These are phyloP conservation scores for Tubosaeta brunneosetosa DNA, from an alignment of 768 basidiomycete genomes.

Conservation along the genomic window DNA sequence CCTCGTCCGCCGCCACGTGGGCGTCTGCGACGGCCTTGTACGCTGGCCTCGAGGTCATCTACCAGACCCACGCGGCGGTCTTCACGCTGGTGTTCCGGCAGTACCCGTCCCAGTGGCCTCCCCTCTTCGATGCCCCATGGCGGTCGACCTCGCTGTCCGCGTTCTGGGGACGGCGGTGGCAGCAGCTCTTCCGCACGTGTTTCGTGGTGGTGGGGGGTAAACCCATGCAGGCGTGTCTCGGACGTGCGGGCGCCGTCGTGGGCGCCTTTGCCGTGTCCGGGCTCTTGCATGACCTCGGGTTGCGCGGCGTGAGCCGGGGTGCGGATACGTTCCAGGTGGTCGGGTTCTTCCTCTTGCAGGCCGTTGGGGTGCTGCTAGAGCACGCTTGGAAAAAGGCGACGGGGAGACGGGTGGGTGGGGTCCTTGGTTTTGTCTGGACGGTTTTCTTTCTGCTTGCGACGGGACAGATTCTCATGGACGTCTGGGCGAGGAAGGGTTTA, in stretches of 20 bases:
- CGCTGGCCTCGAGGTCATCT: constrained; percentile 39
- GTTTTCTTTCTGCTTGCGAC: constrained; percentile 42
- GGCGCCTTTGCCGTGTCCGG: constrained; percentile 60
- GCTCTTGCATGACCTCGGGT: constrained; percentile 52
- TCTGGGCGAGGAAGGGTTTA: constrained; percentile 23
- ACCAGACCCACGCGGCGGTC: constrained; percentile 40
- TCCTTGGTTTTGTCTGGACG: constrained; percentile 50
- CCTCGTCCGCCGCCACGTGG: constrained; percentile 41
- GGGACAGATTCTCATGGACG: constrained; percentile 48
- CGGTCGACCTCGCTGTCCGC: constrained; percentile 51
- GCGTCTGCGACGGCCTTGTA: constrained; percentile 44
- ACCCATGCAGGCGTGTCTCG: constrained; percentile 40
- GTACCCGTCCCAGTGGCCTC: constrained; percentile 55
- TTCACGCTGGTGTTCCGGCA: constrained; percentile 46
- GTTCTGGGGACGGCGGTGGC: constrained; percentile 66
- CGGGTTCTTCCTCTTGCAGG: constrained; percentile 57
- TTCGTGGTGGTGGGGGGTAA: constrained; percentile 51
- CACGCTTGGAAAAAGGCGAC: constrained; percentile 39
- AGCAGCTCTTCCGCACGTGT: constrained; percentile 56
- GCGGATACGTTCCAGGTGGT: constrained; percentile 39
- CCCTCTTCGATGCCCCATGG: constrained; percentile 57
- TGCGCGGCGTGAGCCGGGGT: constrained; percentile 56
- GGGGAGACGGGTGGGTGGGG: constrained; percentile 45
- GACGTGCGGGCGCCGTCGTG: constrained; percentile 46
- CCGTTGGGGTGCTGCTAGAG: constrained; percentile 50